Conservation (phyloP, 163 green algal genomes). For the Chlamydomonas reinhardtii region DNA sequence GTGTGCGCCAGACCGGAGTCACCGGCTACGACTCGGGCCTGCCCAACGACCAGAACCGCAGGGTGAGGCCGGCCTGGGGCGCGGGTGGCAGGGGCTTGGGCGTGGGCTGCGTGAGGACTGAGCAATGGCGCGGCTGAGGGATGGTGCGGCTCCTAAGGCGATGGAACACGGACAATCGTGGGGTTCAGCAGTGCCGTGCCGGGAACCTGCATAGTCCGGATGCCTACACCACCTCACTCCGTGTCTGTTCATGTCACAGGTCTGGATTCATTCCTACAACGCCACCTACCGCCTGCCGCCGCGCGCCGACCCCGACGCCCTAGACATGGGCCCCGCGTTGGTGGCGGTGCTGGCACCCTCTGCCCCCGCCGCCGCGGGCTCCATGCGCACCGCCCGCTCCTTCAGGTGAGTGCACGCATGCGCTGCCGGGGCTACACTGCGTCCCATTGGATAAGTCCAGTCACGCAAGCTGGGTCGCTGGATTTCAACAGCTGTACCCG, state of each 20-base stretch:
- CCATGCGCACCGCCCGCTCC: background rate
- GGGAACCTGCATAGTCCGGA: no score
- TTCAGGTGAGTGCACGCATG: background rate
- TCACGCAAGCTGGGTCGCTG: no score
- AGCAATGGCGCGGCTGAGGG: no score
- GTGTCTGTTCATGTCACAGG: background rate
- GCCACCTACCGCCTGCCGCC: background rate
- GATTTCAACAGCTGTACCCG: no score
- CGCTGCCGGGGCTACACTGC: background rate
- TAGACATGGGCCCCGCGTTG: background rate
- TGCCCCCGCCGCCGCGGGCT: background rate
- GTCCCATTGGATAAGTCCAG: background rate
- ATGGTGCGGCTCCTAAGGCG: no score
- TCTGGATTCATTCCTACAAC: background rate
- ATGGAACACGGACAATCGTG: no score
- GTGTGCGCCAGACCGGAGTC: background rate
- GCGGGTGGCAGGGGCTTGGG: no score
- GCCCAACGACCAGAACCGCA: background rate
- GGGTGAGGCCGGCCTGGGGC: background rate
- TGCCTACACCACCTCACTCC: background rate
- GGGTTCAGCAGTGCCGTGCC: no score
- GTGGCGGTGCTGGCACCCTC: background rate
- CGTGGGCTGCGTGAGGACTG: no score
- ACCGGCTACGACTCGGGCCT: background rate
- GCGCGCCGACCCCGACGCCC: background rate